Percentiles rank a stretch among this genome's conserved stretches.
Conservation (phyloP, 106 monocot genomes). For the Triglochin maritima region DNA sequence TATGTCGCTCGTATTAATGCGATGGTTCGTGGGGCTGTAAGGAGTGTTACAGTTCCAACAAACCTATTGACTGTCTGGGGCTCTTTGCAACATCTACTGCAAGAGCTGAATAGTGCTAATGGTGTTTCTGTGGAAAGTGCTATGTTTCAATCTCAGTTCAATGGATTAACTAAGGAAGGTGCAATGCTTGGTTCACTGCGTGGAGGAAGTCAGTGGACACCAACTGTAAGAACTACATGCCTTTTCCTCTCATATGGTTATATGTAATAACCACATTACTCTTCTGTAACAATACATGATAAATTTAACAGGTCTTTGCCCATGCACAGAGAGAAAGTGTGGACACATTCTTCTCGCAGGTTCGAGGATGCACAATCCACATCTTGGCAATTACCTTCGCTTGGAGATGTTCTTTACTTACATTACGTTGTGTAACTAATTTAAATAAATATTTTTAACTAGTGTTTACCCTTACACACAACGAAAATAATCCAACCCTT, state of each 20-base stretch:
- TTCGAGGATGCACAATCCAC: slow-evolving; percentile 11
- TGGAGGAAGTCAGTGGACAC: slow-evolving; percentile 94
- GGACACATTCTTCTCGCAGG: slow-evolving; percentile 95
- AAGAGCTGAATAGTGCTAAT: slow-evolving; percentile 56
- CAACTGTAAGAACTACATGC: slow-evolving; percentile 45
- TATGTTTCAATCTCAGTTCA: slow-evolving; percentile 87
- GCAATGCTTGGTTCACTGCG: slow-evolving; percentile 75
- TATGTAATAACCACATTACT: neutral
- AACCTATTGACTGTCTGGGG: slow-evolving; percentile 71
- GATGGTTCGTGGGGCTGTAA: slow-evolving; percentile 91
- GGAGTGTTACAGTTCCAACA: slow-evolving; percentile 83
- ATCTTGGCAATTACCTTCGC: too few species aligned
- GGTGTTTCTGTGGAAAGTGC: slow-evolving; percentile 68
- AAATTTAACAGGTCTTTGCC: slow-evolving; percentile 64
- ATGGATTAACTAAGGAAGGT: slow-evolving; percentile 61
- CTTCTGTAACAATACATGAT: neutral
- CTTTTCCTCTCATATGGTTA: neutral
- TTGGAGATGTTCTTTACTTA: too few species aligned
- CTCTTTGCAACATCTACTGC: slow-evolving; percentile 63
- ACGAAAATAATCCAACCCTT: too few species aligned
- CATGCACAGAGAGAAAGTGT: slow-evolving; percentile 95
- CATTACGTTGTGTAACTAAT: too few species aligned
- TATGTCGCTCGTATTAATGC: slow-evolving; percentile 74
- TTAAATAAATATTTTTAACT: too few species aligned
- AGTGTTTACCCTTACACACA: too few species aligned